These are phyloP conservation scores for Lathyrus oleraceus DNA, from an alignment of 306 rosid species.

Conservation along the genomic window DNA sequence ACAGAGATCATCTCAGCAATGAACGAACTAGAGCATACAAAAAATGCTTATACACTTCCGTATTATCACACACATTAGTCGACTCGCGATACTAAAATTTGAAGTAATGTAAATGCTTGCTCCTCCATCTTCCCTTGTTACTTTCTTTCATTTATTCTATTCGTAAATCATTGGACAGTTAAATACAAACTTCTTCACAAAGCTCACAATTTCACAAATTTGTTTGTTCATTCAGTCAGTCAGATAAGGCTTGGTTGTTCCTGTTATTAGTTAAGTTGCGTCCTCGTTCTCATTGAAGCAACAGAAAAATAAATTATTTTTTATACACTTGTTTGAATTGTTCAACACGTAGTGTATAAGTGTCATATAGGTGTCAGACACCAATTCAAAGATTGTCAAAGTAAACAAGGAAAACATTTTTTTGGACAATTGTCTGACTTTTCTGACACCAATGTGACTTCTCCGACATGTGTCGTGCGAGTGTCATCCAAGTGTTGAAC, in stretches of 20 bases:
- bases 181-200: constrained; percentile 7
- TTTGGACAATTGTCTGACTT: too few relatives aligned
- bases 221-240: not conserved
- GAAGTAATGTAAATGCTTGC: not conserved
- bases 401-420: too few relatives aligned
- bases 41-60: not conserved
- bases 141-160: not conserved
- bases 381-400: too few relatives aligned
- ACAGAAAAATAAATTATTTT: too few relatives aligned
- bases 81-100: constrained; percentile 6
- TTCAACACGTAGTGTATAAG: too few relatives aligned
- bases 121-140: not conserved
- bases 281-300: not conserved
- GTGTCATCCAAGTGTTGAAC: too few relatives aligned
- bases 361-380: too few relatives aligned
- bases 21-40: not conserved
- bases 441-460: too few relatives aligned
- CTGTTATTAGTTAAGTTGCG: not conserved
- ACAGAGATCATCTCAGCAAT: not conserved
- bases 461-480: too few relatives aligned
- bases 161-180: constrained; percentile 12
- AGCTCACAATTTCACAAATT: not conserved
- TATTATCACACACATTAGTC: not conserved
- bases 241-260: too few relatives aligned
- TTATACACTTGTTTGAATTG: too few relatives aligned